Percentiles rank a stretch among this genome's conserved stretches.
Conservation (phyloP, 1,139 yeast species). For the Lodderomyces elongisporus region DNA sequence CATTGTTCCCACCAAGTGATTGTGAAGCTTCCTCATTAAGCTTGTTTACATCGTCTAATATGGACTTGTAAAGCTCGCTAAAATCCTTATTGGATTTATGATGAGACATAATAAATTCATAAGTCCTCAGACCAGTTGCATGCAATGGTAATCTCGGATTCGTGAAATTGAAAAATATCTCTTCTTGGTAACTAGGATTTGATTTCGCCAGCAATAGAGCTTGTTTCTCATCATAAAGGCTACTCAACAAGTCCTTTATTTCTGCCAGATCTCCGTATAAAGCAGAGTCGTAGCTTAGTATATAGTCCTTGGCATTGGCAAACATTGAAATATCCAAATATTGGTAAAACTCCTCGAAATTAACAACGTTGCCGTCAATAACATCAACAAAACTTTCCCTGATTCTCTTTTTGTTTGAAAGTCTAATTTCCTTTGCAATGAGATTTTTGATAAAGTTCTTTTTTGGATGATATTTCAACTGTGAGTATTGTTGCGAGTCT, state of each 20-base stretch:
- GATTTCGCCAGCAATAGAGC: conserved; percentile 23
- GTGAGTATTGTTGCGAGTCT: conserved; percentile 38
- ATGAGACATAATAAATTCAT: conserved; percentile 40
- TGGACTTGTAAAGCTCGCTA: conserved; percentile 28
- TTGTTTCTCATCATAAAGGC: conserved; percentile 28
- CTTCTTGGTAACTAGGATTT: conserved; percentile 36
- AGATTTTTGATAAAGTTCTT: conserved; percentile 71
- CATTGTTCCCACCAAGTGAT: background rate
- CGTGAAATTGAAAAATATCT: conserved; percentile 34
- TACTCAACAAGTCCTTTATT: conserved; percentile 23
- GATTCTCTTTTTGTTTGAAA: conserved; percentile 67
- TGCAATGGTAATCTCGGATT: conserved; percentile 35
- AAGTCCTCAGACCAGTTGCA: conserved; percentile 34
- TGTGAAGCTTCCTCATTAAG: background rate
- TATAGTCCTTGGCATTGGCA: conserved; percentile 21
- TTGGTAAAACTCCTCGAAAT: conserved; percentile 54
- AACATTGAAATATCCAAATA: conserved; percentile 49
- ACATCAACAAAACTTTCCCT: conserved; percentile 66
- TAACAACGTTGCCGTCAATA: conserved; percentile 15
- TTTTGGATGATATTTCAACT: conserved; percentile 60
- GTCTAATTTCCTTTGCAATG: conserved; percentile 76
- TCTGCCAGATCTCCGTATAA: conserved; percentile 30
- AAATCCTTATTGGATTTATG: conserved; percentile 40
- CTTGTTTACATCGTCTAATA: conserved; percentile 8
- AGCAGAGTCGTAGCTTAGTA: conserved; percentile 33